Evolutionary conservation across 768 basidiomycete genomes (phyloP), one percentile per base, ranked within the genome.

Genomic region (Sistotremastrum suecicum): DNA sequence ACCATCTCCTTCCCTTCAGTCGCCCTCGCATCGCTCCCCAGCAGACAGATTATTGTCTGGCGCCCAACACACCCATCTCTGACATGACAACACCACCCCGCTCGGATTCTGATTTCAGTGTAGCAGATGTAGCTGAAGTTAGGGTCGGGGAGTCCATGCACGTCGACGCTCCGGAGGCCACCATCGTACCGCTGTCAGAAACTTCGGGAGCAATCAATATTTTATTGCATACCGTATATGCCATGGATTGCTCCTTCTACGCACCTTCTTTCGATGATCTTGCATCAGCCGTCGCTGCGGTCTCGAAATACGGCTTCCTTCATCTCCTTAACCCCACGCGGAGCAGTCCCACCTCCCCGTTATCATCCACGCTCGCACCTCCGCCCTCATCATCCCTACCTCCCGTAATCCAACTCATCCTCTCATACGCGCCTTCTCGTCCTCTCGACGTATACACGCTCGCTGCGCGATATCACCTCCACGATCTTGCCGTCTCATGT

Each of bases 391-490:
- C 47, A 34, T 33, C 38, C 5, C 33, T 37, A 5, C 31, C 20
- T 7, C 38, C 42, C 2, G 29, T 51, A 5, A 76, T 71, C 56
- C 55, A 69, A 5, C 62, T 78, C 38, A 69, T 88, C 46, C 68
- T 87, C 37, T 74, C 76, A 6, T 68, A 79, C 41, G 80, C 85
- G 0, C 80, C 81, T 1, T 58, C 78, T 34, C 70, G 68, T 47
- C 83, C 87, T 4, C 64, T 87, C 43, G 76, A 83, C 32, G 63
- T 84, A 3, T 89, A 86, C 61, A 67, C 80, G 1, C 69, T 84
- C 34, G 80, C 86, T 5, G 78, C 81, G 0, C 66, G 66, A 9
- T 64, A 78, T 53, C 75, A 82, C 57, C 62, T 87, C 29, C 72
- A 76, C 46, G 80, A 81, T 41, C 72, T 90, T 42, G 86, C 87